Evolutionary conservation across 2,329 filamentous ascomycete genomes (phyloP).

Genomic region (Penicillium sp.): DNA sequence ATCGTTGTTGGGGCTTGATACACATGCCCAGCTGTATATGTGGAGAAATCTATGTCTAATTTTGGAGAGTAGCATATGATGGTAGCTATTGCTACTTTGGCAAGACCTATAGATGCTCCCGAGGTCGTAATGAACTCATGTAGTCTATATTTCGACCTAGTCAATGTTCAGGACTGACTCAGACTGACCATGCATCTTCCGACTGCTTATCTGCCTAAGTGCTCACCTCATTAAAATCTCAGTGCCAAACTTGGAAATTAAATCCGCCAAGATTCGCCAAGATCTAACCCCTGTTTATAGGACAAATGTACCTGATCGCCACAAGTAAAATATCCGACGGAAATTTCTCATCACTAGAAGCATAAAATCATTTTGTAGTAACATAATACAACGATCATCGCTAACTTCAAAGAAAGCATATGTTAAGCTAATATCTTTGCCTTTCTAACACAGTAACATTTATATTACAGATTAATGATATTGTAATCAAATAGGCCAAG

Average conservation of each 20-base stretch:
- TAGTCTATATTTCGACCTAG: background rate
- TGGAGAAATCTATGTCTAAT: too few species aligned
- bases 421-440: background rate
- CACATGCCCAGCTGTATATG: too few species aligned
- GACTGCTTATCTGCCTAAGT: background rate
- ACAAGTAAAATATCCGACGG: too few species aligned
- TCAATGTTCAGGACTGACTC: background rate
- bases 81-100: too few species aligned
- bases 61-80: too few species aligned
- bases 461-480: background rate
- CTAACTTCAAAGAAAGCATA: background rate
- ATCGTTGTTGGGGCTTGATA: background rate
- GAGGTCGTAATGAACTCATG: background rate
- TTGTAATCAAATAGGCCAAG: background rate
- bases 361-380: too few species aligned
- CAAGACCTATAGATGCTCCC: too few species aligned
- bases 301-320: too few species aligned
- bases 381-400: too few species aligned
- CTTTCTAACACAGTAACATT: background rate
- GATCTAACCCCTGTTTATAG: background rate
- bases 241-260: background rate
- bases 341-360: too few species aligned
- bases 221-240: background rate
- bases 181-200: background rate
- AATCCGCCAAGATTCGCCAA: background rate